Percentiles rank a stretch among this genome's conserved stretches.
These are phyloP conservation scores for Hansenula sp. DNA, from an alignment of 1,139 yeast genomes.

Conservation along the genomic window DNA sequence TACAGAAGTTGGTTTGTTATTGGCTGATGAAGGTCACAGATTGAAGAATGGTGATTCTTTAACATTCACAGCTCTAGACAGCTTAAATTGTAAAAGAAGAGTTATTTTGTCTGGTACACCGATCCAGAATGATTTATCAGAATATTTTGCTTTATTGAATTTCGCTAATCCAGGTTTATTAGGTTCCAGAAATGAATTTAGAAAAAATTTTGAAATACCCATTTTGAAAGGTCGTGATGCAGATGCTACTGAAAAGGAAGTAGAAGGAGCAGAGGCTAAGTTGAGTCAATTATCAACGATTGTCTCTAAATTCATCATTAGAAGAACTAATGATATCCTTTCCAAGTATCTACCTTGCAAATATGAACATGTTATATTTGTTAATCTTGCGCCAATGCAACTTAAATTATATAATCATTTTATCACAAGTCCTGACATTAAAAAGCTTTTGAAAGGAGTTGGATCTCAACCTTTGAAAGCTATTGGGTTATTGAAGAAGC, in stretches of 20 bases:
- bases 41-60: conserved; percentile 91
- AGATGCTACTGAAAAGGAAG: conserved; percentile 78
- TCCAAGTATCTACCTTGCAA: conserved; percentile 93
- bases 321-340: conserved; percentile 92
- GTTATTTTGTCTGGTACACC: conserved; percentile 97
- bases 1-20: conserved; percentile 79
- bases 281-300: conserved; percentile 64
- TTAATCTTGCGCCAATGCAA: conserved; percentile 80
- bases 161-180: conserved; percentile 94
- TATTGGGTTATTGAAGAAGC: conserved; percentile 80
- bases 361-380: conserved; percentile 93
- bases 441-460: conserved; percentile 59
- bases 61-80: conserved; percentile 84
- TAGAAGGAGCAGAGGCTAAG: conserved; percentile 66
- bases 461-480: conserved; percentile 89
- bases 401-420: conserved; percentile 65
- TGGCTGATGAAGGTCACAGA: conserved; percentile 97
- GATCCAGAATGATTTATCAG: conserved; percentile 92
- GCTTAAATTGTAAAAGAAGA: conserved; percentile 78
- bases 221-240: conserved; percentile 89
- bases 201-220: conserved; percentile 76
- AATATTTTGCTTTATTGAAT: conserved; percentile 83
- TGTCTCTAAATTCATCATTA: conserved; percentile 86
- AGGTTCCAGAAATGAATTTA: conserved; percentile 80
- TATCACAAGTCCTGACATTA: conserved; percentile 77